Evolutionary conservation across 2,329 filamentous ascomycete species (phyloP).

Genomic region (Cercospora citrullina): DNA sequence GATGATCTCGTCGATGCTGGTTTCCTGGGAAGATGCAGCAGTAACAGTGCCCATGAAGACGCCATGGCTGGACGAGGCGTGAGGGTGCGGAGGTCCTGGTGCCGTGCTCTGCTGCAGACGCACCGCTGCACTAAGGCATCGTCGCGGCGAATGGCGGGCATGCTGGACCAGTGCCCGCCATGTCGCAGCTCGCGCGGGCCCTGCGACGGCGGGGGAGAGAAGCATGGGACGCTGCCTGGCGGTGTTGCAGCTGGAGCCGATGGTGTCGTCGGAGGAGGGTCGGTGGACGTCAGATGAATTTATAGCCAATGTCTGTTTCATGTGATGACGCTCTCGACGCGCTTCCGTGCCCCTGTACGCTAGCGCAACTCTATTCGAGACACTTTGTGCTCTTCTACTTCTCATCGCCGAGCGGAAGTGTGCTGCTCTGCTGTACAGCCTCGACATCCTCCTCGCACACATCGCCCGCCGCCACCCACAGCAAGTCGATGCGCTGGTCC

Average conservation of each 20-base stretch:
- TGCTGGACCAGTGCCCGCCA: neutral
- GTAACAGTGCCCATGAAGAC: conserved; percentile 22
- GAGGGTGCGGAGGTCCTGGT: neutral
- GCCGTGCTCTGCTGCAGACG: conserved; percentile 1
- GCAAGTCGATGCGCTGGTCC: conserved; percentile 7
- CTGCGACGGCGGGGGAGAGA: neutral
- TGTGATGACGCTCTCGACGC: neutral
- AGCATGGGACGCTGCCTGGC: neutral
- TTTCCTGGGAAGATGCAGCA: conserved; percentile 5
- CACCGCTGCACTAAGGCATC: neutral
- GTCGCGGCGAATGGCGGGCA: neutral
- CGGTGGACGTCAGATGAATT: neutral
- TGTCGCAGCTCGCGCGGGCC: neutral
- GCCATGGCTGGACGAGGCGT: conserved; percentile 21
- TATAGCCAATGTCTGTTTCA: neutral
- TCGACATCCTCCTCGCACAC: neutral
- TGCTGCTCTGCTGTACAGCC: neutral
- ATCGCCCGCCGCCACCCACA: neutral
- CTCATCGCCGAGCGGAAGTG: neutral
- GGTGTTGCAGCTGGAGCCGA: neutral
- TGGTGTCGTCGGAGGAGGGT: neutral
- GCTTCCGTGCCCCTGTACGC: neutral
- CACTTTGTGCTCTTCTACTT: conserved; percentile 25
- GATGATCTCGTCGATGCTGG: conserved; percentile 22
- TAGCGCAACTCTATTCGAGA: neutral